Conservation (phyloP, 2,329 filamentous ascomycete genomes). For the Laburnicola sp. region DNA sequence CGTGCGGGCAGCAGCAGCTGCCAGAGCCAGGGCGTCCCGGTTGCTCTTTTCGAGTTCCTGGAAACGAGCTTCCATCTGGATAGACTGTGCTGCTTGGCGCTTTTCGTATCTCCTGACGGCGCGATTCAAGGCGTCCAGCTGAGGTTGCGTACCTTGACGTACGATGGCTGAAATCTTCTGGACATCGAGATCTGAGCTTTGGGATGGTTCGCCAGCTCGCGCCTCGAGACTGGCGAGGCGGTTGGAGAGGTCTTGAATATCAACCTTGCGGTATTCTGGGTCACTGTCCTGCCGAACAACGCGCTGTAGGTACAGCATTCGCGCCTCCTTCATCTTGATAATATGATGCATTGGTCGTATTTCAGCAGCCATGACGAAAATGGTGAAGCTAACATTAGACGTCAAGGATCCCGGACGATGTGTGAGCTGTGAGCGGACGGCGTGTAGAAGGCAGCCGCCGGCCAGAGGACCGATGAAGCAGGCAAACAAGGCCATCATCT, state of each 20-base stretch:
- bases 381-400: slow-evolving; percentile 88
- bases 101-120: slow-evolving; percentile 92
- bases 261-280: slow-evolving; percentile 18
- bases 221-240: slow-evolving; percentile 73
- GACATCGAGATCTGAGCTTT: slow-evolving; percentile 43
- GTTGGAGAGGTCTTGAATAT: slow-evolving; percentile 53
- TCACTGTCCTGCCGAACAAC: slow-evolving; percentile 55
- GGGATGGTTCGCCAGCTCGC: slow-evolving; percentile 52
- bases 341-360: slow-evolving; percentile 80
- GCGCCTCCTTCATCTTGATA: slow-evolving; percentile 75
- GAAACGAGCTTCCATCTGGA: slow-evolving; percentile 76
- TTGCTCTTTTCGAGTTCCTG: slow-evolving; percentile 70
- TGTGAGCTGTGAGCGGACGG: slow-evolving; percentile 77
- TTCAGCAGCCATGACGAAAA: slow-evolving; percentile 87
- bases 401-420: slow-evolving; percentile 83
- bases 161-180: slow-evolving; percentile 57
- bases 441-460: slow-evolving; percentile 82
- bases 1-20: slow-evolving; percentile 63
- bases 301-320: slow-evolving; percentile 80
- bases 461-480: slow-evolving; percentile 79
- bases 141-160: slow-evolving; percentile 70
- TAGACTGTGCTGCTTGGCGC: slow-evolving; percentile 72
- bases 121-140: slow-evolving; percentile 84
- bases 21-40: slow-evolving; percentile 78
- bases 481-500: slow-evolving; percentile 71